Evolutionary conservation across 805 yeast genomes (phyloP), one percentile per base, ranked within the genome.

Genomic region (Tetrapisispora namnaoensis): DNA sequence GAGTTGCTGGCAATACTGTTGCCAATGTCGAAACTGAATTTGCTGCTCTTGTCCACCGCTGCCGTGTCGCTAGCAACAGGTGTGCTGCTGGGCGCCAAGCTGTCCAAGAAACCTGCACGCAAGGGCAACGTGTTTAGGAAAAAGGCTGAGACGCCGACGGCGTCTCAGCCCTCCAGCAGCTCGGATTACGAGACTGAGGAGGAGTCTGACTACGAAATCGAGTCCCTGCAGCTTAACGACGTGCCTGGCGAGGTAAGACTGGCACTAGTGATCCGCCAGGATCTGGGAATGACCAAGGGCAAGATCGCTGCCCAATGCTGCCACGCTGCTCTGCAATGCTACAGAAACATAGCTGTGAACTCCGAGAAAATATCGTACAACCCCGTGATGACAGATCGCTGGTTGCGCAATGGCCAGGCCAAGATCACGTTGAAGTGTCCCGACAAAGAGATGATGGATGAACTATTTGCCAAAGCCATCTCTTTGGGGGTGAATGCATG

Each of bases 251-350:
- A 85, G 62, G 86, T 83, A 13, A 71, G 85, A 58, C 84, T 91
- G 96, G 89, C 93, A 0, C 70, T 93, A 24, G 80, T 89, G 3
- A 88, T 93, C 4, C 79, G 99, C 51, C 85, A 83, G 28, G 99
- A 93, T 63, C 70, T 93, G 52, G 82, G 80, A 40, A 93, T 93
- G 98, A 80, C 84, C 32, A 88, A 87, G 67, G 99, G 99, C 21
- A 93, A 93, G 63, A 83, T 86, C 2, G 97, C 98, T 4, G 99
- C 99, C 6, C 99, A 93, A 63, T 91, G 98, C 66, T 83, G 89
- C 37, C 99, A 93, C 70, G 99, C 99, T n/a, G 95, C 98, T 0
- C 74, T 93, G 34, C 90, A 93, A 0, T 80, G 93, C 56, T 93
- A 86, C 67, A 82, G 85, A 59, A 68, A 79, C 52, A 83, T 84